Evolutionary conservation across 257 asterid species (phyloP).

Genomic region (Lycium barbarum): DNA sequence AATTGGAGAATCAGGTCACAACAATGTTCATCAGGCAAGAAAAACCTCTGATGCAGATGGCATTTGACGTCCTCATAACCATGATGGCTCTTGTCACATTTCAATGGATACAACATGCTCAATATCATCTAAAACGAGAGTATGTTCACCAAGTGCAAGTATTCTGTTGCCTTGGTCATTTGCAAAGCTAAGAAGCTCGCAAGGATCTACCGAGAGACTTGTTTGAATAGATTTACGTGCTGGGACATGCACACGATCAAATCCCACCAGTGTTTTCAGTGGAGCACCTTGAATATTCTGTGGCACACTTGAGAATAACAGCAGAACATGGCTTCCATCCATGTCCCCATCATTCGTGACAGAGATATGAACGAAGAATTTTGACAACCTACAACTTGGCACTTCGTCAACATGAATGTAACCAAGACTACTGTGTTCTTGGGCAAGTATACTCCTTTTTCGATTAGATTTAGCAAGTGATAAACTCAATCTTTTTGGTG

Average conservation of each 20-base stretch:
- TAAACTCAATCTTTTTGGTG: conserved; percentile 64
- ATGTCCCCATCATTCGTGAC: conserved; percentile 70
- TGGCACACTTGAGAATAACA: conserved; percentile 59
- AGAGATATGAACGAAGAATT: conserved; percentile 57
- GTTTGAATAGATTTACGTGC: conserved; percentile 42
- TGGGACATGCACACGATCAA: conserved; percentile 58
- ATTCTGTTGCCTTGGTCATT: conserved; percentile 66
- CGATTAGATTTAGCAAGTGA: conserved; percentile 34
- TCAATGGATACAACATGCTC: conserved; percentile 63
- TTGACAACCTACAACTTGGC: conserved; percentile 55
- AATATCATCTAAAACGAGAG: conserved; percentile 52
- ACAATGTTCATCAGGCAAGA: background rate
- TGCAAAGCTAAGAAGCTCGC: conserved; percentile 81
- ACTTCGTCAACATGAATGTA: conserved; percentile 59
- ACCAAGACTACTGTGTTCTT: conserved; percentile 35
- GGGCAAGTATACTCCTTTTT: conserved; percentile 43
- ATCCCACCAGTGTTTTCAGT: conserved; percentile 66
- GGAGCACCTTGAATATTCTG: conserved; percentile 56
- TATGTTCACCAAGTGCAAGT: conserved; percentile 77
- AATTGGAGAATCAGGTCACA: background rate
- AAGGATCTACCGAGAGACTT: conserved; percentile 69
- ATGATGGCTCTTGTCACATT: conserved; percentile 33
- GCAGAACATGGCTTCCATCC: conserved; percentile 70
- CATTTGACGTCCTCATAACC: background rate
- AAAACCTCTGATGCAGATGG: conserved; percentile 18